Evolutionary conservation across 2,329 filamentous ascomycete species (phyloP).

Genomic region (Ophiostoma sp.): DNA sequence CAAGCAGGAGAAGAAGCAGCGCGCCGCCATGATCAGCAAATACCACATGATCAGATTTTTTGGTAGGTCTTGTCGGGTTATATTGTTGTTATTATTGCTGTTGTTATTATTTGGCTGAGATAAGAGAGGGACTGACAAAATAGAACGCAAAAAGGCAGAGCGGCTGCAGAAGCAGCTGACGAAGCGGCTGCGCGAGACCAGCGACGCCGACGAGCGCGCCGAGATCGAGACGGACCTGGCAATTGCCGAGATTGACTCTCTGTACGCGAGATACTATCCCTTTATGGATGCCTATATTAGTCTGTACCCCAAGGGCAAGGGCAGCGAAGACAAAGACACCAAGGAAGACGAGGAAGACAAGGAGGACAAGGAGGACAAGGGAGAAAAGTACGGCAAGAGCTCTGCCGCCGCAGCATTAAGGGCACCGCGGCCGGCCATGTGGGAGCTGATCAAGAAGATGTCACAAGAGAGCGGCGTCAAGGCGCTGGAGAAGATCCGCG

Average conservation of each 20-base stretch:
- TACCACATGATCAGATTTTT: slow-evolving; percentile 85
- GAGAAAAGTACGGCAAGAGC: slow-evolving; percentile 30
- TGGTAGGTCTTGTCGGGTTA: slow-evolving; percentile 33
- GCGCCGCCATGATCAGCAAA: slow-evolving; percentile 65
- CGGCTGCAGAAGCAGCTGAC: slow-evolving; percentile 60
- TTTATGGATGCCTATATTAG: slow-evolving; percentile 66
- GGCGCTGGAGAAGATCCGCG: slow-evolving; percentile 51
- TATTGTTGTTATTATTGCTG: no score
- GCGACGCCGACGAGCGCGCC: slow-evolving; percentile 48
- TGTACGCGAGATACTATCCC: slow-evolving; percentile 69
- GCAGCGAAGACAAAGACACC: slow-evolving; percentile 34
- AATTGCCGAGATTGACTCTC: slow-evolving; percentile 65
- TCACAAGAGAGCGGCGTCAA: slow-evolving; percentile 54
- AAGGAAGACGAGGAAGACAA: slow-evolving; percentile 35
- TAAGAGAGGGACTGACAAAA: neutral
- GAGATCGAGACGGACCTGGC: slow-evolving; percentile 56
- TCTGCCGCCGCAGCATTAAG: slow-evolving; percentile 42
- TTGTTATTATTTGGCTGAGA: no score
- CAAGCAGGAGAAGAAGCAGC: slow-evolving; percentile 55
- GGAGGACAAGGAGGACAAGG: slow-evolving; percentile 38
- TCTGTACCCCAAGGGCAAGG: slow-evolving; percentile 43
- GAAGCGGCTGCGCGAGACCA: slow-evolving; percentile 50
- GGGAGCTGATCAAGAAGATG: slow-evolving; percentile 60
- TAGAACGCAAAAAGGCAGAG: slow-evolving; percentile 63
- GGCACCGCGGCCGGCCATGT: slow-evolving; percentile 56